Evolutionary conservation across 202 grass and related monocot species (phyloP).

Genomic region (Dendrocalamus latiflorus): DNA sequence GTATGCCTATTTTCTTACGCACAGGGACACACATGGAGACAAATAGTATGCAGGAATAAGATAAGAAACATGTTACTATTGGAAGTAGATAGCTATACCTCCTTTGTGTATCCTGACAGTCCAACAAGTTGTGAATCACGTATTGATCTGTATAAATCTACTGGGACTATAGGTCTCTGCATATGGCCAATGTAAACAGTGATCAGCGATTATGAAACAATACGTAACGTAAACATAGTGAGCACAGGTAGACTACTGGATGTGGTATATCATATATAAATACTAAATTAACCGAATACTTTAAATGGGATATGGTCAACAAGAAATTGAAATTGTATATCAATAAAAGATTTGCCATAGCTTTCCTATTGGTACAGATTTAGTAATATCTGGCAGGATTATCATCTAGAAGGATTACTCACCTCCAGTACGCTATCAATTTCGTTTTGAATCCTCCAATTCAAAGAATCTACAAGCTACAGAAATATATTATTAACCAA

Average conservation of each 20-base stretch:
- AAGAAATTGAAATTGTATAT: not conserved
- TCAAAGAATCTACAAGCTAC: slow-evolving; percentile 83
- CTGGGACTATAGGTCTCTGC: slow-evolving; percentile 89
- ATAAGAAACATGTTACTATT: not conserved
- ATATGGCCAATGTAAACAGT: slow-evolving; percentile 4
- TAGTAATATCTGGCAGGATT: not conserved
- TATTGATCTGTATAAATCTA: slow-evolving; percentile 71
- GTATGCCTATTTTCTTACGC: not conserved
- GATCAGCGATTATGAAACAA: slow-evolving; percentile 7
- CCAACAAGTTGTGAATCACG: slow-evolving; percentile 92
- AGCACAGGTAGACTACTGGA: not conserved
- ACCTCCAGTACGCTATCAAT: slow-evolving; percentile 82
- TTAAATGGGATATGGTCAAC: not conserved
- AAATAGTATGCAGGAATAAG: not conserved
- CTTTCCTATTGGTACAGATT: not conserved
- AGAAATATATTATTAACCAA: slow-evolving; percentile 22
- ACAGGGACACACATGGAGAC: not conserved
- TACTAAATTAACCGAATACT: not conserved
- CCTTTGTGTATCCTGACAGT: slow-evolving; percentile 81
- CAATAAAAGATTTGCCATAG: not conserved
- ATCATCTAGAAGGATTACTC: slow-evolving; percentile 35
- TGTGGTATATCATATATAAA: not conserved
- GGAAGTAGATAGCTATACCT: slow-evolving; percentile 45
- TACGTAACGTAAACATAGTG: not conserved
- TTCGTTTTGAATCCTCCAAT: slow-evolving; percentile 92